Evolutionary conservation across 169 alveolate genomes (phyloP).

Genomic region (Plasmodium adleri): DNA sequence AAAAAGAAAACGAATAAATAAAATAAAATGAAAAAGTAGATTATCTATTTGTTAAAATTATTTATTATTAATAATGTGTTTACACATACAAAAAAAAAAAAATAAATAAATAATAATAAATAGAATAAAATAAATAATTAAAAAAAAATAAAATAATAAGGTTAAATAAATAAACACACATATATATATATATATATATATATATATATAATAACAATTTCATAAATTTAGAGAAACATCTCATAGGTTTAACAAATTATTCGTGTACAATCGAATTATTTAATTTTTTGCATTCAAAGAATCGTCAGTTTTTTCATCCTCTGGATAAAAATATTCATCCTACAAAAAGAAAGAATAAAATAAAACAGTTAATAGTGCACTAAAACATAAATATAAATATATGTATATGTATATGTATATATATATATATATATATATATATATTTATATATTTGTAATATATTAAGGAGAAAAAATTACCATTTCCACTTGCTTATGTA

Average conservation of each 20-base stretch:
- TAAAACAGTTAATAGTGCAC: background rate
- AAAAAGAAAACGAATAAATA: too few relatives aligned
- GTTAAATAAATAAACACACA: background rate
- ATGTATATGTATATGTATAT: background rate
- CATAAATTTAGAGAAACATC: background rate
- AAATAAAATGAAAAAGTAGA: too few relatives aligned
- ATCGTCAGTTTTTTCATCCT: conserved; percentile 65
- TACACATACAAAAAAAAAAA: too few relatives aligned
- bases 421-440: background rate
- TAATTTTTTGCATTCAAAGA: conserved; percentile 28
- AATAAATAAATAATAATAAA: too few relatives aligned
- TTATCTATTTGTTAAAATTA: too few relatives aligned
- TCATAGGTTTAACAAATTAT: too few relatives aligned
- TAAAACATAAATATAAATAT: background rate
- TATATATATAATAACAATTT: background rate
- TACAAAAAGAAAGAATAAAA: conserved; percentile 21
- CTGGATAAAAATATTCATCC: conserved; percentile 76
- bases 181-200: background rate
- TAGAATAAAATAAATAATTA: background rate
- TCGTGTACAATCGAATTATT: background rate
- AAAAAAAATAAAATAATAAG: conserved; percentile 1
- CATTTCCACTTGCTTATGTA: conserved; percentile 69
- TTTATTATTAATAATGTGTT: too few relatives aligned
- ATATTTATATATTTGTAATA: background rate
- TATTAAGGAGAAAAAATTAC: background rate